A percentile compares a stretch with the other conserved stretches of the same genome.
Conservation (phyloP, 106 monocot genomes). For the Allium fistulosum region DNA sequence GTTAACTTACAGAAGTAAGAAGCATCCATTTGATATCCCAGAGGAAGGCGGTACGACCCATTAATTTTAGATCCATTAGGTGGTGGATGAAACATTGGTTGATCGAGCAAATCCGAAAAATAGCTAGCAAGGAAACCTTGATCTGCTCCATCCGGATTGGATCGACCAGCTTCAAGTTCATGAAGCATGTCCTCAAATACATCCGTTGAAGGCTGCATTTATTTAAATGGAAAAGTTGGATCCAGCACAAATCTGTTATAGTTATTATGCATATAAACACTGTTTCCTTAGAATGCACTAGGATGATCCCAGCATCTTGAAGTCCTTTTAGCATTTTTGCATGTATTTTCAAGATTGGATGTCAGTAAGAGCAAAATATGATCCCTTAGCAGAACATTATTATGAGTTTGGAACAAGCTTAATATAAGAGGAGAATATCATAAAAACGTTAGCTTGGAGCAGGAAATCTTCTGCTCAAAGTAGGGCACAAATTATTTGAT, state of each 20-base stretch:
- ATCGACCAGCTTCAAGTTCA: constrained; percentile 50
- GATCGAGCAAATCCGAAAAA: constrained; percentile 61
- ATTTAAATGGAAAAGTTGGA: neutral
- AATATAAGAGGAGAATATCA: too few species aligned
- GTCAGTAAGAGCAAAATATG: too few species aligned
- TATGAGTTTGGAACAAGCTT: too few species aligned
- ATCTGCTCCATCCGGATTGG: constrained; percentile 72
- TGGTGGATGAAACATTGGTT: constrained; percentile 68
- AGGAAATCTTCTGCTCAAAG: too few species aligned
- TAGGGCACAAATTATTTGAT: too few species aligned
- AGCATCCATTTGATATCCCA: constrained; percentile 85
- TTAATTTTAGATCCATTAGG: constrained; percentile 45
- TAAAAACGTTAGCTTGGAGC: too few species aligned
- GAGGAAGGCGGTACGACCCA: constrained; percentile 53
- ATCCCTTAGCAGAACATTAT: too few species aligned
- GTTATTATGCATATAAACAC: too few species aligned
- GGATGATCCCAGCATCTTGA: too few species aligned
- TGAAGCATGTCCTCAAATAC: constrained; percentile 75
- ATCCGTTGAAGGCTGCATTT: constrained; percentile 45
- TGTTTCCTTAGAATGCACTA: too few species aligned
- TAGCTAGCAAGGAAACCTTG: constrained; percentile 71
- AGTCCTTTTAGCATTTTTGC: too few species aligned
- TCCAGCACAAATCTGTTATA: neutral
- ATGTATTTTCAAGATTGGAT: too few species aligned
- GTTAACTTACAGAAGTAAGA: constrained; percentile 63